A percentile compares a stretch with the other conserved stretches of the same genome.
phyloP scores from a whole-genome alignment of 1,139 yeast genomes.

The Diutina mesorugosa region DNA sequence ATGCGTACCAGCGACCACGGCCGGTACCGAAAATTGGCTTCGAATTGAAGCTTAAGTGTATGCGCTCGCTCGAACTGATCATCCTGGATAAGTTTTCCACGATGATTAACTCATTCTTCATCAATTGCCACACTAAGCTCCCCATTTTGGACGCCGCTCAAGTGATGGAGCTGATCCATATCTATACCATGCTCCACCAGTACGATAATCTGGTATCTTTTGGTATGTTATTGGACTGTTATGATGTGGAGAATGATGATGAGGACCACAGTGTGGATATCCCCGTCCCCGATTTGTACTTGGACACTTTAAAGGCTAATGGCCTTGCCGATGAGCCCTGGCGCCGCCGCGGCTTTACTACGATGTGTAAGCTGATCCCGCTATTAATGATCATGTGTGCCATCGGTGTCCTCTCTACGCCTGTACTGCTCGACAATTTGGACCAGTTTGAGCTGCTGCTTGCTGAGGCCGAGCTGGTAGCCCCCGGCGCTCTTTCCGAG shows the following conservation, averaged over 20 bases:
- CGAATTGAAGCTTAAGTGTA: background rate
- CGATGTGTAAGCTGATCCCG: constrained; percentile 16
- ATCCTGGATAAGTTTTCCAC: constrained; percentile 4
- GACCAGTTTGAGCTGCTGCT: constrained; percentile 15
- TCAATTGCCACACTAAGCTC: constrained; percentile 22
- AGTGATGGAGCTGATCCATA: constrained; percentile 19
- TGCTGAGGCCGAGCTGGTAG: constrained; percentile 14
- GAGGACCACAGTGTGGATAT: constrained; percentile 9
- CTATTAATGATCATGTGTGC: constrained; percentile 20
- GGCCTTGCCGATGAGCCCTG: constrained; percentile 10
- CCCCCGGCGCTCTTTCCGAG: background rate
- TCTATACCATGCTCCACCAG: constrained; percentile 13
- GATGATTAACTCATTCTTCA: constrained; percentile 19
- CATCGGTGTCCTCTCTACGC: constrained; percentile 19
- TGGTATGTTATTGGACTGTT: constrained; percentile 8
- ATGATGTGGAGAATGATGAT: background rate
- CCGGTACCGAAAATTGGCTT: background rate
- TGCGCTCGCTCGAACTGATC: background rate
- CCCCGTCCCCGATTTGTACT: constrained; percentile 4
- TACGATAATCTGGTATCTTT: constrained; percentile 13
- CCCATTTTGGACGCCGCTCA: constrained; percentile 21
- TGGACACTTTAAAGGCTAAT: constrained; percentile 3
- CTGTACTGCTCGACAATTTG: constrained; percentile 22
- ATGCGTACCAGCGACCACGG: background rate
- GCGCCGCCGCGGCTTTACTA: constrained; percentile 12